A percentile compares a stretch with the other conserved stretches of the same genome.
Evolutionary conservation across 345 rosid genomes (phyloP).

Genomic region (Brassica incana): DNA sequence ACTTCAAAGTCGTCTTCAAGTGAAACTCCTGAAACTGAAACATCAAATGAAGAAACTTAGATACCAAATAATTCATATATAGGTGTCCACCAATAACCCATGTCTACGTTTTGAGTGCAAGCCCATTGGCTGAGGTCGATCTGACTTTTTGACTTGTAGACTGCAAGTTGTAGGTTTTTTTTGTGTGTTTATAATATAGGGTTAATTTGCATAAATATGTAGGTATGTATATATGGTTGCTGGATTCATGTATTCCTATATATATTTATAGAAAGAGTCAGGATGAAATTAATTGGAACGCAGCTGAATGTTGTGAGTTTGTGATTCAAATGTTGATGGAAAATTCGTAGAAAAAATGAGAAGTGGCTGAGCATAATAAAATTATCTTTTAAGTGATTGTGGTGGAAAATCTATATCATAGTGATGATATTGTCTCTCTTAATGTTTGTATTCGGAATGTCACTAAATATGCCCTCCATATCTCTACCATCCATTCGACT

Average conservation of each 20-base stretch:
- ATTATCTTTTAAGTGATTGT: slow-evolving; percentile 37
- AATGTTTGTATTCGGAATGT: slow-evolving; percentile 32
- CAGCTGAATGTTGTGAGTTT: slow-evolving; percentile 40
- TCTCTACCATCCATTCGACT: slow-evolving; percentile 34
- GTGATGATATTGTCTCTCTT: slow-evolving; percentile 41
- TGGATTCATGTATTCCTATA: background rate
- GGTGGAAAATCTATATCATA: slow-evolving; percentile 42
- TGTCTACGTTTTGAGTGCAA: slow-evolving; percentile 20
- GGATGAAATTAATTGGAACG: slow-evolving; percentile 23
- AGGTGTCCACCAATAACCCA: slow-evolving; percentile 32
- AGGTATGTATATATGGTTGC: background rate
- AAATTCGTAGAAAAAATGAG: slow-evolving; percentile 42
- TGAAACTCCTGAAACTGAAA: slow-evolving; percentile 37
- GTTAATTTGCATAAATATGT: background rate
- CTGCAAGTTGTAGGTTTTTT: slow-evolving; percentile 19
- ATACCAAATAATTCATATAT: slow-evolving; percentile 21
- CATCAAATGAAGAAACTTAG: slow-evolving; percentile 20
- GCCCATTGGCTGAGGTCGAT: slow-evolving; percentile 34
- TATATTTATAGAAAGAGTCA: slow-evolving; percentile 15
- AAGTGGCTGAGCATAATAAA: slow-evolving; percentile 44
- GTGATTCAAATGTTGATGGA: slow-evolving; percentile 44
- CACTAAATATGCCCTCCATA: slow-evolving; percentile 31
- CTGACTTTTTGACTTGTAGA: slow-evolving; percentile 28
- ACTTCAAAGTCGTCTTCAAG: slow-evolving; percentile 37
- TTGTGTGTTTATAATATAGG: background rate